Conservation (phyloP, 192 early-diverging fungal genomes). For the Allomyces macrogynus region DNA sequence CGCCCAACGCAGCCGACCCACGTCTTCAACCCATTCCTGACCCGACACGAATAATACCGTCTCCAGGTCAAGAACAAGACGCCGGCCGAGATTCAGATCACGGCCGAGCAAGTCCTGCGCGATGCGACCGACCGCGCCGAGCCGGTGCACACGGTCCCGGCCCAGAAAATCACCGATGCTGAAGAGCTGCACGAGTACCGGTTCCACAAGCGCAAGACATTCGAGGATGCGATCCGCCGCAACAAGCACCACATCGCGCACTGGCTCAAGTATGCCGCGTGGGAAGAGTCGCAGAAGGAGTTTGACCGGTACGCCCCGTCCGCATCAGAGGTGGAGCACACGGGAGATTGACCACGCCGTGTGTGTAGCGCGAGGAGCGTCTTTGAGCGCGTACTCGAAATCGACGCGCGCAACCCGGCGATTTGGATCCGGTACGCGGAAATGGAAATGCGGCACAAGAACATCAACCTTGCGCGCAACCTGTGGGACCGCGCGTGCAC, state of each 20-base stretch:
- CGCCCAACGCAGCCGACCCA: neutral
- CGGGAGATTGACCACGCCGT: conserved; percentile 9
- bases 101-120: conserved; percentile 92
- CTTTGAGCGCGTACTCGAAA: conserved; percentile 82
- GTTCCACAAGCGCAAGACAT: conserved; percentile 74
- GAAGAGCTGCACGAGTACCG: conserved; percentile 87
- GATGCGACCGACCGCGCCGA: conserved; percentile 74
- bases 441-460: conserved; percentile 95
- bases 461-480: conserved; percentile 82
- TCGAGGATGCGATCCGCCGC: conserved; percentile 72
- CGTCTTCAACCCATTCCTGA: neutral
- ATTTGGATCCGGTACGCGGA: conserved; percentile 86
- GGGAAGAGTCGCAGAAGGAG: conserved; percentile 86
- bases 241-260: conserved; percentile 68
- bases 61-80: conserved; percentile 92
- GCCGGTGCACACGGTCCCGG: conserved; percentile 36
- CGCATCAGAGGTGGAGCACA: neutral
- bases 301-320: conserved; percentile 40
- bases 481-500: conserved; percentile 80
- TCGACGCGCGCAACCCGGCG: conserved; percentile 67
- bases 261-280: conserved; percentile 89
- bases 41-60: neutral
- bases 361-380: conserved; percentile 49
- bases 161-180: conserved; percentile 76
- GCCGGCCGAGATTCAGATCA: conserved; percentile 92